phyloP scores from a whole-genome alignment of 306 rosid genomes.

The Parietaria judaica region DNA sequence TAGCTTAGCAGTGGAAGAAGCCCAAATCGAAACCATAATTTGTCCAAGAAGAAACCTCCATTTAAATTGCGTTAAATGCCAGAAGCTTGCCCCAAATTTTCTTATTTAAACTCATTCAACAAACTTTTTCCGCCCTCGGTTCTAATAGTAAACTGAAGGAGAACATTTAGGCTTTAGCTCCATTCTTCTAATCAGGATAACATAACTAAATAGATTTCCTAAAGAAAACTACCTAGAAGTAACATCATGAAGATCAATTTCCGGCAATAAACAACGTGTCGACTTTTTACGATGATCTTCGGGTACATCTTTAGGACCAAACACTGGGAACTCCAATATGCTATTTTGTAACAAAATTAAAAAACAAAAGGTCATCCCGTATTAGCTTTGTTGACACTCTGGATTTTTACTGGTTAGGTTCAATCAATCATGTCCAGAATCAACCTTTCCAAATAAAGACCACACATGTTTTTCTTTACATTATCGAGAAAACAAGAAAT shows the following conservation, averaged over 20 bases:
- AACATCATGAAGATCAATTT: neutral
- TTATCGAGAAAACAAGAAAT: neutral
- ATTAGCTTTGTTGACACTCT: too few species aligned
- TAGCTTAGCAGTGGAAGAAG: neutral
- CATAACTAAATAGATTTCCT: too few species aligned
- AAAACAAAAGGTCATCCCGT: too few species aligned
- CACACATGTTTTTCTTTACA: neutral
- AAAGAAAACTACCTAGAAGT: too few species aligned
- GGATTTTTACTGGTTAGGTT: neutral
- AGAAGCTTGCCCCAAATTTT: too few species aligned
- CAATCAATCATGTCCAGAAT: constrained; percentile 1
- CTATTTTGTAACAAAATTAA: neutral
- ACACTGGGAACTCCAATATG: neutral
- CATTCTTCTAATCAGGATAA: too few species aligned
- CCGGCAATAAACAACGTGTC: neutral
- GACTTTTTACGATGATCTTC: neutral
- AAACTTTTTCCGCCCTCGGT: too few species aligned
- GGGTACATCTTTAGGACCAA: neutral
- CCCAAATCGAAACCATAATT: neutral
- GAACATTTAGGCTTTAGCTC: too few species aligned
- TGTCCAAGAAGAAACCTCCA: neutral
- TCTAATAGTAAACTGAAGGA: too few species aligned
- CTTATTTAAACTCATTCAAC: too few species aligned
- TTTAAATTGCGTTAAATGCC: too few species aligned
- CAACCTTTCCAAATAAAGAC: neutral